Conservation (phyloP, 768 basidiomycete species). For the Leccinum obscurum region DNA sequence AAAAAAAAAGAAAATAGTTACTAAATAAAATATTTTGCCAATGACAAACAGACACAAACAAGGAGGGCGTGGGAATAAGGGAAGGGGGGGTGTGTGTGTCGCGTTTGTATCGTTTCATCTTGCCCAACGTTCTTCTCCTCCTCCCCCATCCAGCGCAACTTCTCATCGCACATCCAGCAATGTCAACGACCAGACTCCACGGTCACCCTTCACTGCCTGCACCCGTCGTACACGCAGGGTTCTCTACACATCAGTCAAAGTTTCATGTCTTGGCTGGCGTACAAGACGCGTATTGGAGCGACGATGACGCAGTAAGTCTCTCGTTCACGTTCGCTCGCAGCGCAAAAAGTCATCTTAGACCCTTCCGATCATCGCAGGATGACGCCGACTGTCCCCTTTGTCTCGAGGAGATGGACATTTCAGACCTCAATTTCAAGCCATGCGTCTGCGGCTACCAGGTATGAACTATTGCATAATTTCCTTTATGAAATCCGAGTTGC, state of each 20-base stretch:
- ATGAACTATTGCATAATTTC: conserved; percentile 15
- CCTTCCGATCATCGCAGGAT: conserved; percentile 57
- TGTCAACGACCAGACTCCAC: conserved; percentile 59
- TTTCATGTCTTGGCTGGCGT: conserved; percentile 86
- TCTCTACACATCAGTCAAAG: conserved; percentile 76
- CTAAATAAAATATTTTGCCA: conserved; percentile 4
- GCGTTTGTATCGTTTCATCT: conserved; percentile 25
- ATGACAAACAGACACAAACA: conserved; percentile 25
- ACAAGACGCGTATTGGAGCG: conserved; percentile 97
- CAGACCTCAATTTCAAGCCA: conserved; percentile 98
- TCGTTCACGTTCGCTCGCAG: conserved; percentile 4
- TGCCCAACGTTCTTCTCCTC: conserved; percentile 6
- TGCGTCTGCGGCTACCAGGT: conserved; percentile 99
- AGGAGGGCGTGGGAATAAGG: conserved; percentile 23
- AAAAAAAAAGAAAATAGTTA: background rate
- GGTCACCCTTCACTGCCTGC: conserved; percentile 68
- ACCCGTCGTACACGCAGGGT: conserved; percentile 69
- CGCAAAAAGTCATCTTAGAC: conserved; percentile 16
- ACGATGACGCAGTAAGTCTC: conserved; percentile 75
- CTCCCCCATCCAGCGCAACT: conserved; percentile 20
- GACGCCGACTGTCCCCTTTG: conserved; percentile 98
- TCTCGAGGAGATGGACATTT: conserved; percentile 98
- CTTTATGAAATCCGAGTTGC: conserved; percentile 18
- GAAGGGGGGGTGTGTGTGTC: conserved; percentile 19
- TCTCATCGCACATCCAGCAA: conserved; percentile 21